phyloP scores from a whole-genome alignment of 1,284 basidiomycete genomes.

The Ceratobasidium papillatum region DNA sequence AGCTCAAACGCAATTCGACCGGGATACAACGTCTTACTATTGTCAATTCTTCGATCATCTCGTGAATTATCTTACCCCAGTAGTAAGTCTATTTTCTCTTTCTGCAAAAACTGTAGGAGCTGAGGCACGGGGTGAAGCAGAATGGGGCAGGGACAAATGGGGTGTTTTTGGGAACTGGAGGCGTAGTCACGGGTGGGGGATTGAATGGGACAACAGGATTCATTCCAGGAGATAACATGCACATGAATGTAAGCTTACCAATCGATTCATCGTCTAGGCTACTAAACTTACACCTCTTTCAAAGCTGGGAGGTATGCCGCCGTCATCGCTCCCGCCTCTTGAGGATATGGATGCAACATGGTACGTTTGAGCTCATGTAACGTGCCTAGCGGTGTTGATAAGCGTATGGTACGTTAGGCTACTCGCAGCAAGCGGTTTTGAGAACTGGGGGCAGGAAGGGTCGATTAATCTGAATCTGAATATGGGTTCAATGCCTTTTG shows the following conservation, averaged over 20 bases:
- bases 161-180: not conserved
- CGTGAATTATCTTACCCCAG: not conserved
- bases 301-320: not conserved
- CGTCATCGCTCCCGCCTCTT: not conserved
- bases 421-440: not conserved
- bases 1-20: not conserved
- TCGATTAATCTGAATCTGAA: not conserved
- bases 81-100: not conserved
- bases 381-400: not conserved
- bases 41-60: slow-evolving; percentile 15
- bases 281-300: not conserved
- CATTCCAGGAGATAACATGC: not conserved
- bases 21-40: not conserved
- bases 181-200: not conserved
- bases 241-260: not conserved
- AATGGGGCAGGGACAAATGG: not conserved
- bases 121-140: not conserved
- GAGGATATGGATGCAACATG: slow-evolving; percentile 24
- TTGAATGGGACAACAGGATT: not conserved
- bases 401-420: not conserved
- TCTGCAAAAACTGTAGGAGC: not conserved
- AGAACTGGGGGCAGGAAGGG: not conserved
- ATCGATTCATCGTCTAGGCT: not conserved
- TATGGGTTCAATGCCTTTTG: not conserved
- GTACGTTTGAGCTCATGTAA: not conserved